Conservation (phyloP, 169 alveolate species). For the Plasmodium coatneyi region DNA sequence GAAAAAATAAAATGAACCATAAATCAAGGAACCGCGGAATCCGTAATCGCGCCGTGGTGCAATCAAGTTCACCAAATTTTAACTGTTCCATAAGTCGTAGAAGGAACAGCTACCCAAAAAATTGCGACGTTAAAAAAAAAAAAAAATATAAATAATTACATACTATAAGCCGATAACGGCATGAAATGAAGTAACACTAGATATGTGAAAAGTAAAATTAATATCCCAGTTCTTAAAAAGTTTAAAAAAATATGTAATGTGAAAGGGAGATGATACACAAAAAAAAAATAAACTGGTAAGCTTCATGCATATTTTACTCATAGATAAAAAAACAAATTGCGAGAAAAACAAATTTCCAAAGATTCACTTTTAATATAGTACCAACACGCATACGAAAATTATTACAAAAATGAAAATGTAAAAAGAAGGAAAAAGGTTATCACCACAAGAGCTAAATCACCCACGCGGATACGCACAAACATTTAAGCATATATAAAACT, state of each 20-base stretch:
- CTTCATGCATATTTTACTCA: neutral
- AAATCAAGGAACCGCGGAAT: neutral
- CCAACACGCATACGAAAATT: neutral
- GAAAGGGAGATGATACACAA: neutral
- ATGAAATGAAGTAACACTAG: neutral
- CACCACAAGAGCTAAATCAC: neutral
- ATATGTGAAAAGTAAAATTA: neutral
- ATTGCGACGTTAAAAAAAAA: neutral
- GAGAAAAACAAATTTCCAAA: neutral
- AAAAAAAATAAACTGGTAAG: neutral
- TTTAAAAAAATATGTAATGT: slow-evolving; percentile 7
- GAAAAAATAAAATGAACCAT: neutral
- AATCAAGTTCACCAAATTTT: neutral
- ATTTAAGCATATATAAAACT: neutral
- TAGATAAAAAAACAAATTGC: neutral
- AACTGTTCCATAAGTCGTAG: neutral
- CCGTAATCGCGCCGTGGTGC: neutral
- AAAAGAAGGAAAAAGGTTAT: no score
- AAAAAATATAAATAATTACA: neutral
- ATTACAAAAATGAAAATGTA: no score
- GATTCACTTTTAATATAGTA: neutral
- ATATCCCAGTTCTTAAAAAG: neutral
- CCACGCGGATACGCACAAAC: neutral
- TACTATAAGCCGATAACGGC: neutral
- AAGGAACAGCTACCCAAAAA: neutral